Conservation (phyloP, 2,329 filamentous ascomycete species). For the Trichoderma sp. region DNA sequence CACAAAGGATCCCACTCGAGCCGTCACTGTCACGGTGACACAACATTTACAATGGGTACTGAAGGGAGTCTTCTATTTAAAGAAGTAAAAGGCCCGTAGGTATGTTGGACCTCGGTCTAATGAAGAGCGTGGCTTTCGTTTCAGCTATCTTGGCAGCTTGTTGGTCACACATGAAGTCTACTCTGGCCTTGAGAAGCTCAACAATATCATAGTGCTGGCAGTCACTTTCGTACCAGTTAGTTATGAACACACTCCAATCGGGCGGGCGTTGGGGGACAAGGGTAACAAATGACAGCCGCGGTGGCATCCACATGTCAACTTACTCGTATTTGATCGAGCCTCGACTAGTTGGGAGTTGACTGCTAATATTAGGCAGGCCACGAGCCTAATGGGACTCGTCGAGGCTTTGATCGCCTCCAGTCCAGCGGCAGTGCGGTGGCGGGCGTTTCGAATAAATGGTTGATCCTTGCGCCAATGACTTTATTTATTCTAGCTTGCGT, state of each 20-base stretch:
- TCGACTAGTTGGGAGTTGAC: background rate
- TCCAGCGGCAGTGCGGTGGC: background rate
- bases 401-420: background rate
- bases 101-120: background rate
- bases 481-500: background rate
- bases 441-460: background rate
- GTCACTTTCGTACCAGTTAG: background rate
- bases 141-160: background rate
- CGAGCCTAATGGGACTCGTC: background rate
- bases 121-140: background rate
- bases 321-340: background rate
- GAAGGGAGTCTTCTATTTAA: background rate
- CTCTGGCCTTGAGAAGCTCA: background rate
- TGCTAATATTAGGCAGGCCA: background rate
- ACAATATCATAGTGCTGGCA: background rate
- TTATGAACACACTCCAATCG: background rate
- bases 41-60: background rate
- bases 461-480: background rate
- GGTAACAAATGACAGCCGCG: background rate
- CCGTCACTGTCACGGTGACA: conserved; percentile 8
- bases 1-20: background rate
- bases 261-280: background rate
- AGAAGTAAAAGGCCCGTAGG: background rate
- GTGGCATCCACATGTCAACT: background rate
- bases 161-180: background rate